Conservation (phyloP, 257 asterid genomes). For the Linaria vulgaris region DNA sequence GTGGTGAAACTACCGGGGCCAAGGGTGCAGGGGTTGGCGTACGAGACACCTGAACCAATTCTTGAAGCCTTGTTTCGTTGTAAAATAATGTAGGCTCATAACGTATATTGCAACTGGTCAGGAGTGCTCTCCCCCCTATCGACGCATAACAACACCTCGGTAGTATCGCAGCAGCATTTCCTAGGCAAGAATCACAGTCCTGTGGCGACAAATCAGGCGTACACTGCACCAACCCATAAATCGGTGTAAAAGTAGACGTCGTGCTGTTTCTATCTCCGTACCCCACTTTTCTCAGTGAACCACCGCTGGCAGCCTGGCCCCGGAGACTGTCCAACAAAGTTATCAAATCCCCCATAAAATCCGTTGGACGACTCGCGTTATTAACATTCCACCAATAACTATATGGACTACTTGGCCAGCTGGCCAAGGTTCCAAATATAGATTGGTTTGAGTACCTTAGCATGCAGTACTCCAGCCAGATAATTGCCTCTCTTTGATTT, state of each 20-base stretch:
- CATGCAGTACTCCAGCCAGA: constrained; percentile 24
- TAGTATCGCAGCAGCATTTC: not conserved
- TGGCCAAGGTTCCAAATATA: not conserved
- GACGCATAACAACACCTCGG: not conserved
- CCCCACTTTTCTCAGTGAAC: constrained; percentile 20
- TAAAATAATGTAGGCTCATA: not conserved
- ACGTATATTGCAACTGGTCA: constrained; percentile 17
- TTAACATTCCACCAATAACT: rapidly evolving
- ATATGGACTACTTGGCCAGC: no score
- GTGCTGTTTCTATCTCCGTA: not conserved
- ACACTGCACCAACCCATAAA: constrained; percentile 24
- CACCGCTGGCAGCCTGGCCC: constrained; percentile 11
- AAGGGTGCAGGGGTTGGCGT: not conserved
- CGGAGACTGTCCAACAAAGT: constrained; percentile 21
- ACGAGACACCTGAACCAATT: not conserved
- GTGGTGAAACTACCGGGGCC: not conserved
- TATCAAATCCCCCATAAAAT: constrained; percentile 13
- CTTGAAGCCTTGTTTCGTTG: constrained; percentile 16
- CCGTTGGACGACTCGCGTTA: not conserved
- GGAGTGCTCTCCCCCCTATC: not conserved
- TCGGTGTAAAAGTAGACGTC: not conserved
- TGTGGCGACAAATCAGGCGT: constrained; percentile 15
- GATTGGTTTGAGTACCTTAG: constrained; percentile 37
- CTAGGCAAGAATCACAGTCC: constrained; percentile 12
- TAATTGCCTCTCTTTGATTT: constrained; percentile 28